Percentiles rank a stretch among this genome's conserved stretches.
phyloP scores from a whole-genome alignment of 2,329 filamentous ascomycete genomes.

The Sarocladium kiliense region DNA sequence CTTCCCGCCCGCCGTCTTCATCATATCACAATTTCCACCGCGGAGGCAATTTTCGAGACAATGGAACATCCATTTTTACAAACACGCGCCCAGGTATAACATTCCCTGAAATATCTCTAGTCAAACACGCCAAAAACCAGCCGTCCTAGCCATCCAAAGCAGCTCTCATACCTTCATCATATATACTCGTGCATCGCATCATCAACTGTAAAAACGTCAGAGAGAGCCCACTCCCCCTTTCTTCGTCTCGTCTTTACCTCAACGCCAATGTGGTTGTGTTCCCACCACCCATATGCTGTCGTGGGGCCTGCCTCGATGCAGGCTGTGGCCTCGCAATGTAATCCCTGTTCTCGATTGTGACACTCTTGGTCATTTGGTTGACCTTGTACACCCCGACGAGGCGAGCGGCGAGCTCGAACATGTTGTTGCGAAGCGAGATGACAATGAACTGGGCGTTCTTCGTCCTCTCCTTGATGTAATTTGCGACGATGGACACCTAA shows the following conservation, averaged over 20 bases:
- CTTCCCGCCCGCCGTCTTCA: background rate
- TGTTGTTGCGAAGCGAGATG: constrained; percentile 96
- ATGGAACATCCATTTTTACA: background rate
- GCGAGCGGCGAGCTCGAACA: constrained; percentile 97
- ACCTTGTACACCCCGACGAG: constrained; percentile 99
- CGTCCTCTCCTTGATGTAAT: constrained; percentile 97
- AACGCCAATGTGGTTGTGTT: constrained; percentile 30
- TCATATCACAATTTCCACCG: background rate
- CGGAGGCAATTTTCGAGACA: background rate
- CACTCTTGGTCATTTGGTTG: constrained; percentile 96
- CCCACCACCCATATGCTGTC: constrained; percentile 12
- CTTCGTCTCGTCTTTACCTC: constrained; percentile 18
- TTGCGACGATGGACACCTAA: constrained; percentile 92
- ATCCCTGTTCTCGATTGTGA: constrained; percentile 81
- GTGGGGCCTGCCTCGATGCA: background rate
- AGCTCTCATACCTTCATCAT: constrained; percentile 3
- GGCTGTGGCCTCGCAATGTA: constrained; percentile 49
- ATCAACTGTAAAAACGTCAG: constrained; percentile 8
- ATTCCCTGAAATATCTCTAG: constrained; percentile 1
- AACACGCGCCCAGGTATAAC: background rate
- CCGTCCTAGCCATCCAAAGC: background rate
- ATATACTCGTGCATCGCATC: constrained; percentile 9
- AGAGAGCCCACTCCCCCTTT: background rate
- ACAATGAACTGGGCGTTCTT: constrained; percentile 99
- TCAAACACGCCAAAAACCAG: background rate